Percentiles rank a stretch among this genome's conserved stretches.
Evolutionary conservation across 2,329 filamentous ascomycete genomes (phyloP).

Genomic region (Aspergillus pseudotamarii): DNA sequence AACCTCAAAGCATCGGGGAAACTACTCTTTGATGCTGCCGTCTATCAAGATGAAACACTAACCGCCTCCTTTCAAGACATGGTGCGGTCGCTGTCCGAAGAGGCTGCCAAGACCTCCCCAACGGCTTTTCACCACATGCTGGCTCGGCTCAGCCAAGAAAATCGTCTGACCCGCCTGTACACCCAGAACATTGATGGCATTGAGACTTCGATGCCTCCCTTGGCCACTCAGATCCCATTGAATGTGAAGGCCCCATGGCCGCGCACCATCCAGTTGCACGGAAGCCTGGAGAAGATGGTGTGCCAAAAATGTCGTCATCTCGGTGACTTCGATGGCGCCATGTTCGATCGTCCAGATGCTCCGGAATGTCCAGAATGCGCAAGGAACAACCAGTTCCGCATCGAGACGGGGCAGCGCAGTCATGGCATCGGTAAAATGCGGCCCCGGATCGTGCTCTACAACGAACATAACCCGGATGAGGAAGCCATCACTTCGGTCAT

Average conservation of each 20-base stretch:
- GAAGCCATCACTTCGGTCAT: conserved; percentile 94
- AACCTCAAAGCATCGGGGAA: conserved; percentile 93
- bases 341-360: conserved; percentile 83
- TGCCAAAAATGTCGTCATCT: conserved; percentile 89
- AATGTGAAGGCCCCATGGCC: conserved; percentile 89
- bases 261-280: conserved; percentile 88
- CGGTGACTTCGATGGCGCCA: conserved; percentile 71
- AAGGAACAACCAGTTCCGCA: conserved; percentile 74
- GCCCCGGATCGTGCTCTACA: conserved; percentile 94
- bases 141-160: conserved; percentile 84
- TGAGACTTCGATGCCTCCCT: conserved; percentile 78
- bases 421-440: conserved; percentile 89
- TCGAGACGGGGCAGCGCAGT: conserved; percentile 80
- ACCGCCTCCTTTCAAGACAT: conserved; percentile 94
- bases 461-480: conserved; percentile 94
- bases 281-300: conserved; percentile 92
- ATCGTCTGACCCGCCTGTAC: conserved; percentile 85
- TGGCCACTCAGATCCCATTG: conserved; percentile 79
- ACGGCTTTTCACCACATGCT: conserved; percentile 93
- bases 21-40: conserved; percentile 93
- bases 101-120: conserved; percentile 75
- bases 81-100: conserved; percentile 83
- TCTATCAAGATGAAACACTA: conserved; percentile 88
- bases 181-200: conserved; percentile 97
- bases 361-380: conserved; percentile 78